Conservation (phyloP, 371 early-diverging fungal genomes). For the Mortierella sp. region DNA sequence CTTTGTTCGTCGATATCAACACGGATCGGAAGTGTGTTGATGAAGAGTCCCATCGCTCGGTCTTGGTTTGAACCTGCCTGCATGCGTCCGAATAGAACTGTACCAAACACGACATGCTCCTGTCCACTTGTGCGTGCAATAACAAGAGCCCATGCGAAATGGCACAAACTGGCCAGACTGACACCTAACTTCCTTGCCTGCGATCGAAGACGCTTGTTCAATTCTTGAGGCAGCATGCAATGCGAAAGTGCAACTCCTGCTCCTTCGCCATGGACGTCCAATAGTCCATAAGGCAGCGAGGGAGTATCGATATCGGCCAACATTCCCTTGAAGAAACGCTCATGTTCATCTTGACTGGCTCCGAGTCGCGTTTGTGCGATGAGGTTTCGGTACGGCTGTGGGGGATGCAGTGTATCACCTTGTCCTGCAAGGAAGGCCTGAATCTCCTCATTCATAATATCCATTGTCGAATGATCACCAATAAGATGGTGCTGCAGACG, state of each 20-base stretch:
- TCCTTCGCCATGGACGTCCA: not conserved
- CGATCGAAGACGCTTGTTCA: constrained; percentile 11
- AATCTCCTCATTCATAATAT: constrained; percentile 11
- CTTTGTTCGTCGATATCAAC: constrained; percentile 6
- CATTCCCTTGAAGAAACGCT: constrained; percentile 17
- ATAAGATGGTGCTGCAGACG: constrained; percentile 17
- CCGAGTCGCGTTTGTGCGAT: constrained; percentile 2
- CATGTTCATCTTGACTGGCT: constrained; percentile 6
- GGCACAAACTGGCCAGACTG: constrained; percentile 15
- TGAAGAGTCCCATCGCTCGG: constrained; percentile 5
- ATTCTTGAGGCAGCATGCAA: constrained; percentile 13
- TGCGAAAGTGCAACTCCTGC: not conserved
- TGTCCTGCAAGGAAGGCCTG: constrained; percentile 13
- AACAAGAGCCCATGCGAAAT: constrained; percentile 16
- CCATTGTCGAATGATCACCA: constrained; percentile 19
- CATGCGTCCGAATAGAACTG: constrained; percentile 14
- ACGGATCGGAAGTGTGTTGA: constrained; percentile 23
- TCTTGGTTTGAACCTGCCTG: not conserved
- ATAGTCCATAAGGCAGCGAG: constrained; percentile 15
- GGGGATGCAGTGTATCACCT: not conserved
- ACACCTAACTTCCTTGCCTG: constrained; percentile 16
- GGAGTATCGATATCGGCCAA: constrained; percentile 19
- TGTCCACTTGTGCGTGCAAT: constrained; percentile 21
- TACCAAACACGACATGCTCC: constrained; percentile 21
- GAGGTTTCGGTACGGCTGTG: constrained; percentile 7